Evolutionary conservation across 352 stramenopile species (phyloP), one percentile per base, ranked within the genome.

Genomic region (Pythium myriotylum): DNA sequence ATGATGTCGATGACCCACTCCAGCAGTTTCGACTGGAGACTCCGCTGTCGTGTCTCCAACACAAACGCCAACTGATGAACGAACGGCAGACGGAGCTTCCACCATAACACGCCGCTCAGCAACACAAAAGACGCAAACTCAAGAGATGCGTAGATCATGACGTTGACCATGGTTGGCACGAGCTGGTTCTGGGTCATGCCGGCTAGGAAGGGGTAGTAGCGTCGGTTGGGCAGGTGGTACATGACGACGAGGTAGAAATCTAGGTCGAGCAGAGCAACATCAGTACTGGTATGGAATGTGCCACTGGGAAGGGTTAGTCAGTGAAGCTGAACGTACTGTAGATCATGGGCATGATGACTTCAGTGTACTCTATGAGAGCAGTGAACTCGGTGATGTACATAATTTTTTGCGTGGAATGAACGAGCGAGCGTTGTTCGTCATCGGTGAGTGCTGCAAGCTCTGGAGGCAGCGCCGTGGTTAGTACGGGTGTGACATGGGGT

Each of bases 341-440:
- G 22, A 53, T 40, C 17, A 22, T 49, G 6, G 51, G 51, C n/a
- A 77, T 54, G 16, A 81, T 59, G n/a, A 62, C 47, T 22, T 81
- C 69, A 40, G 73, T 57, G 41, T 74, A 81, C 19, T 74, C 69
- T 12, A 67, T 56, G 20, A 74, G 54, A 0, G 64, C 48, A 3
- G 68, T 33, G 22, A 68, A 79, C 43, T 81, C 70, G 17, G 51
- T 64, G 2, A 57, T 58, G 42, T 72, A 78, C 3, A 76, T 45
- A 6, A 68, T 41, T 23, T 45, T 51, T 20, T 67, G 61, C 0
- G 61, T 55, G 9, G 58, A 12, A n/a, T 48, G 43, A 4, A 65
- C 43, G 19, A 59, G 24, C 2, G 39, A 26, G 10, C 41, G 10
- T 17, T 27, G 37, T 22, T 43, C 53, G 13, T 37, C 4, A 9